Evolutionary conservation across 2,329 filamentous ascomycete genomes (phyloP), one percentile per base, ranked within the genome.

Genomic region (Aspergillus tanneri): DNA sequence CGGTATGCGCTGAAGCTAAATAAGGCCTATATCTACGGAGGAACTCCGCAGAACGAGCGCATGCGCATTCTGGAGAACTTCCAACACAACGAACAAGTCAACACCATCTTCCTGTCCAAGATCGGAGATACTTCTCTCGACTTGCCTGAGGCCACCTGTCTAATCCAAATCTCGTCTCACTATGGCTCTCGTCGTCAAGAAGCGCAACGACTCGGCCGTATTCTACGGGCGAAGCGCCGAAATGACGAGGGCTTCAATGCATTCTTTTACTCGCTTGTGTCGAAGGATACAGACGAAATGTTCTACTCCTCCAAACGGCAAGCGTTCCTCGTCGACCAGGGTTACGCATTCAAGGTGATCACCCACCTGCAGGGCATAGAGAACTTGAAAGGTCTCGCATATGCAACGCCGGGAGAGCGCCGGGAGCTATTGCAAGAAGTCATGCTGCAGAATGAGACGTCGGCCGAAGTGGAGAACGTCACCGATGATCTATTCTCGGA

Each of bases 221-320:
- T 99, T 60, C 81, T 99, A 3, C 83, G 93, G 71, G 93, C 93
- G 11, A 99, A 99, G 73, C 84, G 93, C 14, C 82, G 93, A 66
- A 97, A 96, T 61, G 93, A 99, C 60, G 93, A 97, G 68, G 93
- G 93, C 6, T 99, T 99, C 71, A 99, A 99, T 65, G 93, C 93
- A 0, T 99, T 97, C 71, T 99, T 99, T 76, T 99, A 99, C 73
- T 95, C 90, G 0, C 80, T 99, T 1, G 93, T 99, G 3, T 95
- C 89, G 5, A 97, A 97, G 68, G 93, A 99, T 66, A 99, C 93
- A 0, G 86, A 91, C 53, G 93, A 99, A 69, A 97, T 99, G 92
- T 93, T 85, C 66, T 99, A 96, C 69, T 96, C 92, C 0, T 91
- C 90, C 3, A 97, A 96, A 71, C 83, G 93, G 8, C 93, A 99